phyloP scores from a whole-genome alignment of 2,329 filamentous ascomycete species.

The Delphinella strobiligena region DNA sequence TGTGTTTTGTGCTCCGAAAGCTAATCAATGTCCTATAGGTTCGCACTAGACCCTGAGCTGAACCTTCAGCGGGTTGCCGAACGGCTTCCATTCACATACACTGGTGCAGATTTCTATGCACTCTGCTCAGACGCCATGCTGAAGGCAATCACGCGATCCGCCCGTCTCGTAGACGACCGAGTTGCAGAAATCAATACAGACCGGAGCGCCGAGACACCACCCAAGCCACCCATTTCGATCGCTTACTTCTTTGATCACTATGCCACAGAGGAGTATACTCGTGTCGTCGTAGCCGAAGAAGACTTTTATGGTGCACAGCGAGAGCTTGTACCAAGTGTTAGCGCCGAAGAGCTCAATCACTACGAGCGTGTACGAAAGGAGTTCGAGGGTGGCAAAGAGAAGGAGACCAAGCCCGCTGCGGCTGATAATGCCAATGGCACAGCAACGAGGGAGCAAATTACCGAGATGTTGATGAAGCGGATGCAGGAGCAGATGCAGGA shows the following conservation, averaged over 20 bases:
- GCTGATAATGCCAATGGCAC: slow-evolving; percentile 1
- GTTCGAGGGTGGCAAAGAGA: slow-evolving; percentile 58
- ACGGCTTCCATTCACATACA: slow-evolving; percentile 85
- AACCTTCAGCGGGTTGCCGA: slow-evolving; percentile 65
- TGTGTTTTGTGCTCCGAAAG: neutral
- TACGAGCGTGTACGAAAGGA: slow-evolving; percentile 73
- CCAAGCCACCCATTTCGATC: slow-evolving; percentile 51
- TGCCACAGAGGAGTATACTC: slow-evolving; percentile 68
- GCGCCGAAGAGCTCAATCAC: slow-evolving; percentile 79
- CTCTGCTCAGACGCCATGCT: slow-evolving; percentile 98
- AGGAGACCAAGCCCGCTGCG: slow-evolving; percentile 23
- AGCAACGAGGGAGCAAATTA: slow-evolving; percentile 4
- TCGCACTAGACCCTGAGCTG: slow-evolving; percentile 68
- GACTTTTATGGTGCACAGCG: slow-evolving; percentile 73
- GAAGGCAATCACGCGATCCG: slow-evolving; percentile 89
- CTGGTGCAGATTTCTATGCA: slow-evolving; percentile 92
- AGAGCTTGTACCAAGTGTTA: slow-evolving; percentile 89
- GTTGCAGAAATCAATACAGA: slow-evolving; percentile 56
- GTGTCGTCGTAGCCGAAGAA: slow-evolving; percentile 76
- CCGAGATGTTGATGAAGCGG: slow-evolving; percentile 9
- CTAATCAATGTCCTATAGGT: slow-evolving; percentile 41
- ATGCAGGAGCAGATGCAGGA: too few species aligned
- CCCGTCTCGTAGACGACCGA: slow-evolving; percentile 70
- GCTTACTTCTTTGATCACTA: slow-evolving; percentile 95
- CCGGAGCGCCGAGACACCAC: slow-evolving; percentile 19